Evolutionary conservation across 2,329 filamentous ascomycete species (phyloP), one percentile per base, ranked within the genome.

Genomic region (Chalara sp.): DNA sequence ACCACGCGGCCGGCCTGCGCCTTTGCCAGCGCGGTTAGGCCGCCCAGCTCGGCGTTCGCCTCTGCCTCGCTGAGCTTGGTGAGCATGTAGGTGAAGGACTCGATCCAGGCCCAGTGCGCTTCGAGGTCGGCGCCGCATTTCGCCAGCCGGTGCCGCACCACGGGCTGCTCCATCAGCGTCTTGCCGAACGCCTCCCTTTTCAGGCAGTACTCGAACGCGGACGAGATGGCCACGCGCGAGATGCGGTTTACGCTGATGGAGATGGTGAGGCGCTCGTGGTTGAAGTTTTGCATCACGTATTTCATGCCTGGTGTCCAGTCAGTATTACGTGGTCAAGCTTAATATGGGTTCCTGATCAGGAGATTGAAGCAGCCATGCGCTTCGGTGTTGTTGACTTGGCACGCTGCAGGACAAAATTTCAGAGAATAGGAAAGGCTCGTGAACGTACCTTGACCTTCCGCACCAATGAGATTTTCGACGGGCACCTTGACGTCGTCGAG

Each of bases 261-360:
- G 55, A 89, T 86, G 12, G 75, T 75, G 8, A 89, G 71, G 0
- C 86, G 78, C 66, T 90, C 86, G 65, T 89, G 85, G 69, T 89
- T 89, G 76, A 89, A 89, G 68, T 89, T 87, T 49, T 80, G 84
- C 83, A 87, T 87, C 61, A 86, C 79, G 62, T 87, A 86, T 52
- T 72, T 76, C 85, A 90, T 89, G 2, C 35, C 21, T 21, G 21
- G 21, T 21, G 21, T 21, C 3, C 3, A 2, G 21, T 21, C 21
- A 21, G 21, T 21, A 21, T 21, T 3, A 21, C 6, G n/a, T 8
- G 11, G 41, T 13, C 10, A 28, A 43, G 41, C 11, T 21, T 43
- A 12, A 43, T 8, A 29, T 43, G 11, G 41, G 4, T 28, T n/a
- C 21, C 21, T 21, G 21, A 21, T 43, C n/a, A 42, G 40, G 40